phyloP scores from a whole-genome alignment of 192 early-diverging fungal species.

The Physocladia obscura region DNA sequence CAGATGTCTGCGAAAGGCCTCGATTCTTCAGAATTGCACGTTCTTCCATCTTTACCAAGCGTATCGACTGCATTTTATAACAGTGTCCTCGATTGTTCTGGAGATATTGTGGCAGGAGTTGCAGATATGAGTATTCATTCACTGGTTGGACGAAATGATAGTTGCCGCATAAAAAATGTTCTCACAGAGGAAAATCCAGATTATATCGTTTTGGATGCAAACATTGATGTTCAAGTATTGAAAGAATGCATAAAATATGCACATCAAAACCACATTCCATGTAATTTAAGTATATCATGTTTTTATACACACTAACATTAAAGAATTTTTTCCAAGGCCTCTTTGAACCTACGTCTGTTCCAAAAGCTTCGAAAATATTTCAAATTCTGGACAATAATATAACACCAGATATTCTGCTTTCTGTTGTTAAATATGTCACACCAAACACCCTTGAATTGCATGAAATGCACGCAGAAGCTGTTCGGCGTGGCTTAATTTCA shows the following conservation, averaged over 20 bases:
- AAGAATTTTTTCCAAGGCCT: conserved; percentile 40
- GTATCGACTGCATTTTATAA: conserved; percentile 75
- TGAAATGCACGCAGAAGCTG: conserved; percentile 47
- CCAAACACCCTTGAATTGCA: conserved; percentile 75
- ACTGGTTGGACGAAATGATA: conserved; percentile 43
- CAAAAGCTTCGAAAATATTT: conserved; percentile 67
- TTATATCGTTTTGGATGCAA: conserved; percentile 27
- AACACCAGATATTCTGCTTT: not conserved
- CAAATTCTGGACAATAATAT: not conserved
- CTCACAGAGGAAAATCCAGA: conserved; percentile 75
- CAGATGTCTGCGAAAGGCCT: conserved; percentile 59
- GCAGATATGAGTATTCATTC: conserved; percentile 92
- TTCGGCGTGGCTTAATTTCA: not conserved
- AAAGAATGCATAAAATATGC: conserved; percentile 46
- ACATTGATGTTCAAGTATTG: conserved; percentile 3
- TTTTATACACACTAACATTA: too few relatives aligned
- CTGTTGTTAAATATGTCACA: conserved; percentile 57
- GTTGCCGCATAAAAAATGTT: conserved; percentile 55
- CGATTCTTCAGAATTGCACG: conserved; percentile 27
- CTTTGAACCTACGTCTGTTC: conserved; percentile 91
- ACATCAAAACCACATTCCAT: not conserved
- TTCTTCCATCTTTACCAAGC: not conserved
- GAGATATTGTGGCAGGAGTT: conserved; percentile 76
- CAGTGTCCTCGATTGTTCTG: conserved; percentile 68
- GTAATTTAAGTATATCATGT: not conserved